Evolutionary conservation across 1,284 basidiomycete genomes (phyloP).

Genomic region (Thelephora terrestris): DNA sequence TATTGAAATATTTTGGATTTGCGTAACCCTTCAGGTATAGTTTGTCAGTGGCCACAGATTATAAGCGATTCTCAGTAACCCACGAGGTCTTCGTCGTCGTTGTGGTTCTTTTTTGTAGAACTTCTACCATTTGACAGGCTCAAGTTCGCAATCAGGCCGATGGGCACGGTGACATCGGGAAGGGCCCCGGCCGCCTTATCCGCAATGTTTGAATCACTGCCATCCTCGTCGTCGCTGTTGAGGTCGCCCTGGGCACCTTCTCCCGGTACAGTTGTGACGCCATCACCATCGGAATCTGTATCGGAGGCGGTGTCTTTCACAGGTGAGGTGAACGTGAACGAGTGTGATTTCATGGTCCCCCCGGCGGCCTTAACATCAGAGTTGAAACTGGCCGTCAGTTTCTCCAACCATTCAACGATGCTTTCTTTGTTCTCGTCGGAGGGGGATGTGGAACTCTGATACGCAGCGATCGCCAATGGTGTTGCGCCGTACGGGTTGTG

Average conservation of each 20-base stretch:
- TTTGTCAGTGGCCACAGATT: background rate
- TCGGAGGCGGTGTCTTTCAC: conserved; percentile 11
- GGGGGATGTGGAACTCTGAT: conserved; percentile 62
- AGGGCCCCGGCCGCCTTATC: conserved; percentile 22
- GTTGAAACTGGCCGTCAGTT: conserved; percentile 28
- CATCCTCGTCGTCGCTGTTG: conserved; percentile 13
- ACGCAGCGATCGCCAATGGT: conserved; percentile 65
- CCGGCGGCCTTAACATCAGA: conserved; percentile 19
- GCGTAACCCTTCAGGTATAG: conserved; percentile 46
- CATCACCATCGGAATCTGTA: conserved; percentile 10
- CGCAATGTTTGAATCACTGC: conserved; percentile 11
- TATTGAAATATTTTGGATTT: conserved; percentile 73
- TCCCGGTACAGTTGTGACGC: background rate
- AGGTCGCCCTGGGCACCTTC: background rate
- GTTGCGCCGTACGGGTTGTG: conserved; percentile 72
- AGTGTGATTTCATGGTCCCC: conserved; percentile 18
- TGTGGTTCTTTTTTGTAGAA: conserved; percentile 27
- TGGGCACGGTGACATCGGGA: conserved; percentile 59
- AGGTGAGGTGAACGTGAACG: conserved; percentile 36
- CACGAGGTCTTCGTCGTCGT: conserved; percentile 51
- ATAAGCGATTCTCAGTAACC: conserved; percentile 28
- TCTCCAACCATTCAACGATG: conserved; percentile 62
- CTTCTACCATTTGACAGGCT: conserved; percentile 42
- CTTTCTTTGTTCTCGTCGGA: conserved; percentile 57
- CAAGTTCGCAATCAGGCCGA: conserved; percentile 63